Percentiles rank a stretch among this genome's conserved stretches.
phyloP scores from a whole-genome alignment of 192 early-diverging fungal species.

The Thamnidium elegans region DNA sequence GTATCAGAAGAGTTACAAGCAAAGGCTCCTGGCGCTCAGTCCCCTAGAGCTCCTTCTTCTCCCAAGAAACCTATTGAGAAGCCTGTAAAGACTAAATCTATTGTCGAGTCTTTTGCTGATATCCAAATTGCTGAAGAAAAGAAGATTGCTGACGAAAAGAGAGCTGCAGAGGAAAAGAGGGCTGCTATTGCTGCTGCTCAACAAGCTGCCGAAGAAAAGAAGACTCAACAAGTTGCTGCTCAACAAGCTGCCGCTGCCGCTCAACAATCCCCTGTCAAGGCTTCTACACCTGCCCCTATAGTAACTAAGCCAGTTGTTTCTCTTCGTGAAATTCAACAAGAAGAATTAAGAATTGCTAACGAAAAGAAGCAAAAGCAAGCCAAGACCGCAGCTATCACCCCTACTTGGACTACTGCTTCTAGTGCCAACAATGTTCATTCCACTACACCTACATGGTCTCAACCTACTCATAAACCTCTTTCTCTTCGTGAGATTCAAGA shows the following conservation, averaged over 20 bases:
- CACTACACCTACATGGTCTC: not conserved
- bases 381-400: slow-evolving; percentile 8
- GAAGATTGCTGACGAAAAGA: too few relatives aligned
- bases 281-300: not conserved
- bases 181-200: not conserved
- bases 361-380: slow-evolving; percentile 31
- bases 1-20: slow-evolving; percentile 39
- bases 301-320: slow-evolving; percentile 32
- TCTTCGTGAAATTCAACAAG: slow-evolving; percentile 45
- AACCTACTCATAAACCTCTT: slow-evolving; percentile 20
- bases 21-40: slow-evolving; percentile 36
- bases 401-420: slow-evolving; percentile 7
- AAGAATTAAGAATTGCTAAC: slow-evolving; percentile 41
- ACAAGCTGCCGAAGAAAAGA: not conserved
- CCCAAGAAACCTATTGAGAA: slow-evolving; percentile 16
- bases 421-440: slow-evolving; percentile 34
- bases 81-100: not conserved
- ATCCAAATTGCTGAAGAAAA: slow-evolving; percentile 1
- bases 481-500: slow-evolving; percentile 64
- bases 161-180: not conserved
- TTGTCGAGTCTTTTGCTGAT: slow-evolving; percentile 2
- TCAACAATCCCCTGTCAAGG: not conserved
- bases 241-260: not conserved
- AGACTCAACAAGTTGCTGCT: not conserved
- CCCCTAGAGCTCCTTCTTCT: slow-evolving; percentile 30